These are phyloP conservation scores for Lepiota venenata DNA, from an alignment of 768 basidiomycete genomes.

Conservation along the genomic window DNA sequence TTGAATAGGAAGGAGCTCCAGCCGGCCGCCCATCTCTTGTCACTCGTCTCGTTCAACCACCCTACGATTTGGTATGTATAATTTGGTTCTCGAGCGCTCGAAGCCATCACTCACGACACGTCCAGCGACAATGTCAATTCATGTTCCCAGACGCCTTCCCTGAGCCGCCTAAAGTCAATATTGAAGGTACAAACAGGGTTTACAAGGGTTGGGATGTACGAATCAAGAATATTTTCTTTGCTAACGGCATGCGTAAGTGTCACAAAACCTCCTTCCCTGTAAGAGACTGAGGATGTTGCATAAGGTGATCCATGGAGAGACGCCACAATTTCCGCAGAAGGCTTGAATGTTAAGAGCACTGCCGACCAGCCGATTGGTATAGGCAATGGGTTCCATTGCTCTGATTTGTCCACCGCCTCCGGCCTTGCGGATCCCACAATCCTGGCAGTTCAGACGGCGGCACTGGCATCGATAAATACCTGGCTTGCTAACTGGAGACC, in stretches of 20 bases:
- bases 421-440: slow-evolving; percentile 49
- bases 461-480: slow-evolving; percentile 44
- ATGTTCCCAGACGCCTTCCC: slow-evolving; percentile 64
- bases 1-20: slow-evolving; percentile 39
- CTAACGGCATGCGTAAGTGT: slow-evolving; percentile 61
- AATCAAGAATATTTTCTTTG: slow-evolving; percentile 60
- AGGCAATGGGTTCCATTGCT: slow-evolving; percentile 65
- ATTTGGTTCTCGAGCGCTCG: not conserved
- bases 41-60: slow-evolving; percentile 49
- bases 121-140: slow-evolving; percentile 64
- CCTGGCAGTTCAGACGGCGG: slow-evolving; percentile 49
- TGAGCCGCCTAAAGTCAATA: slow-evolving; percentile 39
- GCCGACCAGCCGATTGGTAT: slow-evolving; percentile 51
- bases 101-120: not conserved
- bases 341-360: slow-evolving; percentile 42
- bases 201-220: slow-evolving; percentile 65
- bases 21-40: slow-evolving; percentile 40
- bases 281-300: not conserved
- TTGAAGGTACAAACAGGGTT: slow-evolving; percentile 36
- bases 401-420: slow-evolving; percentile 45
- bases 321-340: slow-evolving; percentile 61
- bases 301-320: slow-evolving; percentile 74
- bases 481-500: slow-evolving; percentile 54
- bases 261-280: not conserved
- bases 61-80: slow-evolving; percentile 48